Evolutionary conservation across 768 basidiomycete species (phyloP).

Genomic region (Epithele typhae): DNA sequence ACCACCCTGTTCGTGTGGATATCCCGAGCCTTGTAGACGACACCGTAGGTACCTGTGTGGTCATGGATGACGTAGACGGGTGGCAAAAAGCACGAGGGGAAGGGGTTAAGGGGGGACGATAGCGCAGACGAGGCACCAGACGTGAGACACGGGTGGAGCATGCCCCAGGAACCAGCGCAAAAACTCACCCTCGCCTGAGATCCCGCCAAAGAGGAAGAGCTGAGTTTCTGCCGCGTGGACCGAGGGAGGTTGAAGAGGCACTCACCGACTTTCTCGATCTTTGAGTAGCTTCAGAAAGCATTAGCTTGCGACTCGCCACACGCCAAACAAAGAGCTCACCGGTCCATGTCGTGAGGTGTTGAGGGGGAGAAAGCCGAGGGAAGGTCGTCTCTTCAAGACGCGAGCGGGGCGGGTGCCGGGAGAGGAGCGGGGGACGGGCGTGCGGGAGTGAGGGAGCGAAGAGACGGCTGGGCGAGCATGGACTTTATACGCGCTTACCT

Average conservation of each 20-base stretch:
- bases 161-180: no score
- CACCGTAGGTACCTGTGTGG: slow-evolving; percentile 89
- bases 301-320: no score
- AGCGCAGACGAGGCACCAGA: not conserved
- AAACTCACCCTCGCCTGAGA: slow-evolving; percentile 46
- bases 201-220: not conserved
- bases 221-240: no score
- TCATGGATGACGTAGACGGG: not conserved
- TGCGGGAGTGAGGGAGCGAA: slow-evolving; percentile 5
- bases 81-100: not conserved
- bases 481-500: slow-evolving; percentile 13
- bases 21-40: slow-evolving; percentile 96
- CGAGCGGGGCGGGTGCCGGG: not conserved
- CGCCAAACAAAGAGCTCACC: no score
- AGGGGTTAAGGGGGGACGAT: not conserved
- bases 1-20: slow-evolving; percentile 75
- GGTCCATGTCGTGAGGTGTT: slow-evolving; percentile 19
- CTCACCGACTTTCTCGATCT: slow-evolving; percentile 98
- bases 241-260: slow-evolving; percentile 21
- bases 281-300: slow-evolving; percentile 80
- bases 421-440: slow-evolving; percentile 1
- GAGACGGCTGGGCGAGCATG: not conserved
- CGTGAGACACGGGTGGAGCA: no score
- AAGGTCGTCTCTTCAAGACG: not conserved
- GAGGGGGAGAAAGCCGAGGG: not conserved